A percentile compares a stretch with the other conserved stretches of the same genome.
Evolutionary conservation across 352 stramenopile species (phyloP).

Genomic region (Pythium brachiatum): DNA sequence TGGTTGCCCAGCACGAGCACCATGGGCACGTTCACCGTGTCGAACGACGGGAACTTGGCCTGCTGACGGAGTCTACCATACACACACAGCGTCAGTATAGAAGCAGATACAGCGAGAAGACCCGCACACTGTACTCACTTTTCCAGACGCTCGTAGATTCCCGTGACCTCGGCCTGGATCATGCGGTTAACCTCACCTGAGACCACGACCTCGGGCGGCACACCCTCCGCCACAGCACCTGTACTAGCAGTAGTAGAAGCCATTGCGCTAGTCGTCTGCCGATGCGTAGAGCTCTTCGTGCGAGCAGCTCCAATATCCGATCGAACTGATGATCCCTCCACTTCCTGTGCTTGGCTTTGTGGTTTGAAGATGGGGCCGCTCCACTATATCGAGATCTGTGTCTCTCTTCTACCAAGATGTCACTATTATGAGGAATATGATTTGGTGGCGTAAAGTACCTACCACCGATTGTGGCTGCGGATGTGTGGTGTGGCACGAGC

Average conservation of each 20-base stretch:
- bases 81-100: neutral
- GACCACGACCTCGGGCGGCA: slow-evolving; percentile 31
- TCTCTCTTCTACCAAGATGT: slow-evolving; percentile 11
- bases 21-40: slow-evolving; percentile 76
- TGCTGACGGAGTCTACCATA: slow-evolving; percentile 47
- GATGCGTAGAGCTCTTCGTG: neutral
- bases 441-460: neutral
- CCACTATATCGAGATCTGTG: slow-evolving; percentile 6
- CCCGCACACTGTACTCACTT: slow-evolving; percentile 16
- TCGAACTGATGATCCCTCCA: too few species aligned
- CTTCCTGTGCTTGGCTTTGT: slow-evolving; percentile 1
- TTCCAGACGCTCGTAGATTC: slow-evolving; percentile 71
- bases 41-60: slow-evolving; percentile 78
- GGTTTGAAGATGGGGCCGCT: slow-evolving; percentile 14
- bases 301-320: neutral
- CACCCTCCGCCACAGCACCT: slow-evolving; percentile 22
- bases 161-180: slow-evolving; percentile 73
- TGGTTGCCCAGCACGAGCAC: slow-evolving; percentile 85
- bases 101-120: neutral
- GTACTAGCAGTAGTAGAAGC: neutral
- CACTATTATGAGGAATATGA: slow-evolving; percentile 5
- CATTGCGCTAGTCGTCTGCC: slow-evolving; percentile 13
- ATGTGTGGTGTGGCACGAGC: slow-evolving; percentile 20
- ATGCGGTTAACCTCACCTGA: slow-evolving; percentile 80
- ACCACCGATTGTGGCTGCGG: slow-evolving; percentile 8